A percentile compares a stretch with the other conserved stretches of the same genome.
Evolutionary conservation across 2,329 filamentous ascomycete species (phyloP).

Genomic region (Talaromyces sp.): DNA sequence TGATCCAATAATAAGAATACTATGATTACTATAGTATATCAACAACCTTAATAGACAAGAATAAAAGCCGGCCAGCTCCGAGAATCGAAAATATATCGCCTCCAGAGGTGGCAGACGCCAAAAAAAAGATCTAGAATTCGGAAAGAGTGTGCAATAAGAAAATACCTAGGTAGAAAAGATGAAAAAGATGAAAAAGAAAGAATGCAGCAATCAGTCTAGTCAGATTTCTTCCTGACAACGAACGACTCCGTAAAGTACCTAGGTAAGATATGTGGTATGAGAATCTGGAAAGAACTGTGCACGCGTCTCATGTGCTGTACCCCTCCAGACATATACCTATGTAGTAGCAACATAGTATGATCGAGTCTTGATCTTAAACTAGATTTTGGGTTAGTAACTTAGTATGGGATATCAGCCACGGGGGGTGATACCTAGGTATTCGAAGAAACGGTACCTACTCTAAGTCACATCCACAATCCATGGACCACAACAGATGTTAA

Average conservation of each 20-base stretch:
- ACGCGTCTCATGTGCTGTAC: conserved; percentile 1
- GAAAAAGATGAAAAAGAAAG: background rate
- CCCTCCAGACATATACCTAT: background rate
- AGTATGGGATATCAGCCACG: background rate
- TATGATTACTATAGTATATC: background rate
- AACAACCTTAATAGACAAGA: background rate
- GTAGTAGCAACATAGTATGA: background rate
- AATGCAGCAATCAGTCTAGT: background rate
- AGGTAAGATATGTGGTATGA: too few species aligned
- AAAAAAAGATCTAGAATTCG: background rate
- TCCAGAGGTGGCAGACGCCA: too few species aligned
- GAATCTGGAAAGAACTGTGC: background rate
- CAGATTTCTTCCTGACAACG: background rate
- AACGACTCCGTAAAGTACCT: too few species aligned
- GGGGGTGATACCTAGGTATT: too few species aligned
- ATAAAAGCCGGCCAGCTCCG: background rate
- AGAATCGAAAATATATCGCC: background rate
- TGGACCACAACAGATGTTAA: too few species aligned
- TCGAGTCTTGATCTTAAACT: background rate
- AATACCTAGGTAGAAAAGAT: background rate
- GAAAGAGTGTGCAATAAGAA: background rate
- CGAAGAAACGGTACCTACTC: too few species aligned
- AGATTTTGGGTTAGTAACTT: background rate
- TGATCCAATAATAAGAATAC: background rate
- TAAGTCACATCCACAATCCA: too few species aligned